A percentile compares a stretch with the other conserved stretches of the same genome.
phyloP scores from a whole-genome alignment of 176 grass and related monocot genomes.

The Carex kokanica region DNA sequence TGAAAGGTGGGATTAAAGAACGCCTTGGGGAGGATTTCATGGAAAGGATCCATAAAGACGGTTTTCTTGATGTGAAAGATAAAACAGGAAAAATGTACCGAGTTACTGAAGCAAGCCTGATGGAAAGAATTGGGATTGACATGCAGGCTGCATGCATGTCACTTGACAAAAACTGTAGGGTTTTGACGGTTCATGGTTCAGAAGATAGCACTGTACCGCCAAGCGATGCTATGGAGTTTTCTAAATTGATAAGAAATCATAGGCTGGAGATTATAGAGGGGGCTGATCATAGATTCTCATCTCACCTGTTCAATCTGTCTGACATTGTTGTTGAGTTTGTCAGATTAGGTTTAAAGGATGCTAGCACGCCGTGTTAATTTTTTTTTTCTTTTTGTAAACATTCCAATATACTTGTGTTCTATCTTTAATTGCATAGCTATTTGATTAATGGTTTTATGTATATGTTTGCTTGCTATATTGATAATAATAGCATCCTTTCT shows the following conservation, averaged over 20 bases:
- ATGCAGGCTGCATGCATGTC: slow-evolving; percentile 50
- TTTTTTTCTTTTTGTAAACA: neutral
- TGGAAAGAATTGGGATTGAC: slow-evolving; percentile 68
- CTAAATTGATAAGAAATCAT: slow-evolving; percentile 62
- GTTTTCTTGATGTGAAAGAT: slow-evolving; percentile 60
- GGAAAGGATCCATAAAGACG: slow-evolving; percentile 51
- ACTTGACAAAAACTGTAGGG: slow-evolving; percentile 56
- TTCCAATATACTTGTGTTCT: slow-evolving; percentile 6
- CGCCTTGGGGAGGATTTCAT: slow-evolving; percentile 56
- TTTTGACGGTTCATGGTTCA: slow-evolving; percentile 79
- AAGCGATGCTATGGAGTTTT: slow-evolving; percentile 59
- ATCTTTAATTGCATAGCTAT: neutral
- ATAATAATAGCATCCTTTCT: neutral
- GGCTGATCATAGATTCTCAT: slow-evolving; percentile 63
- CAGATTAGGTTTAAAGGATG: slow-evolving; percentile 30
- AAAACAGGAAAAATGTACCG: slow-evolving; percentile 45
- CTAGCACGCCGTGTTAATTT: neutral
- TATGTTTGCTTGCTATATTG: neutral
- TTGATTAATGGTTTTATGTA: slow-evolving; percentile 7
- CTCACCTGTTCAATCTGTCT: slow-evolving; percentile 47
- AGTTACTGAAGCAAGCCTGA: slow-evolving; percentile 64
- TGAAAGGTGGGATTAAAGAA: slow-evolving; percentile 56
- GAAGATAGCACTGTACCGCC: slow-evolving; percentile 62
- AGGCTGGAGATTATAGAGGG: slow-evolving; percentile 65
- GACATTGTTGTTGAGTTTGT: slow-evolving; percentile 59